Conservation (phyloP, 2,329 filamentous ascomycete genomes). For the Hymenotorrendiella dingleyae region DNA sequence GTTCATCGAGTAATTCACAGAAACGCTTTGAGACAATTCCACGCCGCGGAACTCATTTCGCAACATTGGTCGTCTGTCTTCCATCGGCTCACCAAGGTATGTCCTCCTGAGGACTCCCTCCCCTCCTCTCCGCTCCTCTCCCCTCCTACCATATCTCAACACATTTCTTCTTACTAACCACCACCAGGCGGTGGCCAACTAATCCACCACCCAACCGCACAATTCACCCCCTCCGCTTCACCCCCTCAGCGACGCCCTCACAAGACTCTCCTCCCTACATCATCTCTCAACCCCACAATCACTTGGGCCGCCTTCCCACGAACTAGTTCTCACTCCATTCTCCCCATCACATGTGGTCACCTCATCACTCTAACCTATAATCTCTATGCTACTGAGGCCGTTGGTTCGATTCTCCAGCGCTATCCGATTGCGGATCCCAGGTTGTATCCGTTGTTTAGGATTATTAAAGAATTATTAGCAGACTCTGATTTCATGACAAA, state of each 20-base stretch:
- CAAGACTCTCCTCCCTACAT: conserved; percentile 5
- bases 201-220: conserved; percentile 5
- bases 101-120: too few relatives aligned
- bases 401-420: conserved; percentile 20
- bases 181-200: conserved; percentile 19
- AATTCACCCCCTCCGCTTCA: conserved; percentile 6
- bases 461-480: conserved; percentile 29
- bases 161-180: background rate
- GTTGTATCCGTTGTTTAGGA: conserved; percentile 33
- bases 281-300: conserved; percentile 11
- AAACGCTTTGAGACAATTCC: conserved; percentile 50
- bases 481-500: conserved; percentile 33
- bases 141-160: background rate
- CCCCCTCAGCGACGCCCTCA: conserved; percentile 5
- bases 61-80: conserved; percentile 48
- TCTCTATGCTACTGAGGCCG: conserved; percentile 38
- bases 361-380: conserved; percentile 57
- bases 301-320: conserved; percentile 49
- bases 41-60: conserved; percentile 42
- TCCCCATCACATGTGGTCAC: conserved; percentile 44
- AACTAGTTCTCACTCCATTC: conserved; percentile 48
- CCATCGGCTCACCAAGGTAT: conserved; percentile 22
- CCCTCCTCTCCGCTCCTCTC: too few relatives aligned
- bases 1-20: conserved; percentile 44
- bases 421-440: conserved; percentile 28